Evolutionary conservation across 768 basidiomycete genomes (phyloP).

Genomic region (Boletus sensibilis): DNA sequence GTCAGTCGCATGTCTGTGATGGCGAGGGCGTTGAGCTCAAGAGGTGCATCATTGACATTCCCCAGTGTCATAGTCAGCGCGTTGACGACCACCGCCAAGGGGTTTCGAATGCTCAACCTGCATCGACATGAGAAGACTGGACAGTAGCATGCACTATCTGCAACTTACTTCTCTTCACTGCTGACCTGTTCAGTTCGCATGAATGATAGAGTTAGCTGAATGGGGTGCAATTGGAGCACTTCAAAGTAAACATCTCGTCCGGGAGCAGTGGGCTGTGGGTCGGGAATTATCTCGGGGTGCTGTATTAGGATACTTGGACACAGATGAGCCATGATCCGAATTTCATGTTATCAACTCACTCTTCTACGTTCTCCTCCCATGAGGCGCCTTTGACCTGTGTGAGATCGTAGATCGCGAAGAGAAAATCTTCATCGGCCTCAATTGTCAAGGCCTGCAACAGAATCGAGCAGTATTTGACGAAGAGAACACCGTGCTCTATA

Average conservation of each 20-base stretch:
- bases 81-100: constrained; percentile 89
- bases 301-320: constrained; percentile 66
- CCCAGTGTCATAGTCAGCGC: constrained; percentile 96
- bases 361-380: constrained; percentile 76
- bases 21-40: constrained; percentile 90
- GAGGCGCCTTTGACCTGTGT: constrained; percentile 88
- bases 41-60: constrained; percentile 93
- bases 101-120: constrained; percentile 81
- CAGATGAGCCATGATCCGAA: constrained; percentile 3
- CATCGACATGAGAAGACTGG: constrained; percentile 3
- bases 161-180: constrained; percentile 83
- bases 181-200: constrained; percentile 95
- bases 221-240: constrained; percentile 90
- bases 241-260: constrained; percentile 94
- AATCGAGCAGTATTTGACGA: constrained; percentile 95
- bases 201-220: constrained; percentile 90
- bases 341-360: constrained; percentile 48
- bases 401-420: constrained; percentile 90
- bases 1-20: constrained; percentile 94
- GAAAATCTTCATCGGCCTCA: constrained; percentile 95
- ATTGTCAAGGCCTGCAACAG: constrained; percentile 92
- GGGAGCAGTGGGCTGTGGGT: constrained; percentile 61
- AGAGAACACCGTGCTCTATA: constrained; percentile 95
- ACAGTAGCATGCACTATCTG: not conserved
- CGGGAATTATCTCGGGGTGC: constrained; percentile 63